Conservation (phyloP, 1,284 basidiomycete species). For the Leccinum variabile region DNA sequence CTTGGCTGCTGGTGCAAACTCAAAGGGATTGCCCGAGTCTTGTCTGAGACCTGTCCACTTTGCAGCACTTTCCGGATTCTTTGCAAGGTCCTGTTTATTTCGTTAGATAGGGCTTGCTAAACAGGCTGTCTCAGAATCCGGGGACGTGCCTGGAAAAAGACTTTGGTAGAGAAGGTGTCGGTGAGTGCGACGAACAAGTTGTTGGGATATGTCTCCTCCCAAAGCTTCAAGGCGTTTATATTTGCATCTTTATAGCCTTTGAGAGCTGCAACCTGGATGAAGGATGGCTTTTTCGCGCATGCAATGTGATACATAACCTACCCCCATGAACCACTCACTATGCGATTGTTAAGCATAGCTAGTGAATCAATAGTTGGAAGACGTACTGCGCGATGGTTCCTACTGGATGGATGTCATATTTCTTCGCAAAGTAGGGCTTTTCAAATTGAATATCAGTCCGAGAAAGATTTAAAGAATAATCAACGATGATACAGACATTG, state of each 20-base stretch:
- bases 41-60: constrained; percentile 84
- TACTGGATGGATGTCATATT: background rate
- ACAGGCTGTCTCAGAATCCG: background rate
- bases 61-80: background rate
- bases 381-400: constrained; percentile 83
- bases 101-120: background rate
- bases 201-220: constrained; percentile 74
- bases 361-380: constrained; percentile 3
- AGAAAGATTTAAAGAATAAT: background rate
- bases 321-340: constrained; percentile 96
- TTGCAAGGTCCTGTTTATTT: background rate
- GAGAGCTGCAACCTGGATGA: constrained; percentile 54
- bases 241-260: constrained; percentile 80
- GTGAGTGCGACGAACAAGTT: constrained; percentile 77
- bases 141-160: constrained; percentile 40
- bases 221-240: constrained; percentile 71
- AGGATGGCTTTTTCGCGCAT: background rate
- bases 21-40: constrained; percentile 86
- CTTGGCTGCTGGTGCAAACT: constrained; percentile 56
- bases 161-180: constrained; percentile 83
- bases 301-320: constrained; percentile 35
- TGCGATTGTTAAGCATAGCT: constrained; percentile 8
- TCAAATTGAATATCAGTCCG: background rate
- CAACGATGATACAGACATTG: constrained; percentile 51
- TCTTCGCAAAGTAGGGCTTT: background rate